Evolutionary conservation across 345 rosid genomes (phyloP).

Genomic region (Salix viminalis): DNA sequence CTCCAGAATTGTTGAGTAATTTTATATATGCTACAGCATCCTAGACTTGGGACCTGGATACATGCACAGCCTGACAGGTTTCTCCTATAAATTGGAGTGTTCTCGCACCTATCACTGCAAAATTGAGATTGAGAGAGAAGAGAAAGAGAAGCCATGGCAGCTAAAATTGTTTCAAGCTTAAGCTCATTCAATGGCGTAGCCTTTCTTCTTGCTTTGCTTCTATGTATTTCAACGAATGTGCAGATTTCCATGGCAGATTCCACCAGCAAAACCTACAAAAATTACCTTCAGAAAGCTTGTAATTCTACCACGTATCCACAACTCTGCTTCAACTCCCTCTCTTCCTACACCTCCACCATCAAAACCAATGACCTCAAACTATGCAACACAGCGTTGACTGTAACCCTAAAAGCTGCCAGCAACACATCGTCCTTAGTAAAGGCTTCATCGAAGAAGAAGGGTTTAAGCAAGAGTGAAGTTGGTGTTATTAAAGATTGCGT

Average conservation of each 20-base stretch:
- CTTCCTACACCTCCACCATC: constrained; percentile 42
- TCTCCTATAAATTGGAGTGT: not conserved
- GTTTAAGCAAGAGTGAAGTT: constrained; percentile 32
- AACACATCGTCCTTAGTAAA: constrained; percentile 25
- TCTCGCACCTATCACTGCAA: not conserved
- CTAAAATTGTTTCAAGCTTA: not conserved
- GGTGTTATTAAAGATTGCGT: constrained; percentile 49
- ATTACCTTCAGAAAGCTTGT: constrained; percentile 50
- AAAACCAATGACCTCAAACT: constrained; percentile 51
- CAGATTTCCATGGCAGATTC: constrained; percentile 22
- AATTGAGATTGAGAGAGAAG: not conserved
- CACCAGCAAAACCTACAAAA: constrained; percentile 31
- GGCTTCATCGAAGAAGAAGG: constrained; percentile 24
- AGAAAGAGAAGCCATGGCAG: not conserved
- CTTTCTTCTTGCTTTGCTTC: constrained; percentile 17
- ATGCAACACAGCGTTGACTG: constrained; percentile 41
- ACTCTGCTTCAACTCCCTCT: constrained; percentile 52
- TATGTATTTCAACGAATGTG: constrained; percentile 6
- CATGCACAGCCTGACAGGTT: not conserved
- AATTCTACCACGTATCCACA: constrained; percentile 46
- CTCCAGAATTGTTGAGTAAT: no score
- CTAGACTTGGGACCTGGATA: not conserved
- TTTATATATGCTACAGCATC: not conserved
- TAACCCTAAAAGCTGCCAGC: constrained; percentile 39
- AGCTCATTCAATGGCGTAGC: not conserved